A percentile compares a stretch with the other conserved stretches of the same genome.
These are phyloP conservation scores for Sporothrix humicola DNA, from an alignment of 2,329 filamentous ascomycete genomes.

Conservation along the genomic window DNA sequence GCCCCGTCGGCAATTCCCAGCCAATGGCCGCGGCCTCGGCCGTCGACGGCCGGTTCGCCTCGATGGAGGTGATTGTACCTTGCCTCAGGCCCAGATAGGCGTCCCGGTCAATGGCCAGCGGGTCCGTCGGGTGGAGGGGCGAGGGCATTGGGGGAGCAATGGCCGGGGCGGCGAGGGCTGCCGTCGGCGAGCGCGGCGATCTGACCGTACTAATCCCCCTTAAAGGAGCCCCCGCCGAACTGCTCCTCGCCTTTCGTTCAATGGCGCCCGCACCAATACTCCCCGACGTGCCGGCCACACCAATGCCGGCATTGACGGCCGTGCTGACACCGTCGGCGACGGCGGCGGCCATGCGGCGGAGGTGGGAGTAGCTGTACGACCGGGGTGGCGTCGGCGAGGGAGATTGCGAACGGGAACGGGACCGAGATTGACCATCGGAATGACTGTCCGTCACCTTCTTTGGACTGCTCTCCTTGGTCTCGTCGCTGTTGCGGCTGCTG, in stretches of 20 bases:
- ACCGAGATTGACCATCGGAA: background rate
- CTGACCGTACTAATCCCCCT: background rate
- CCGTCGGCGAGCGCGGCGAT: background rate
- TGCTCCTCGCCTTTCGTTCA: background rate
- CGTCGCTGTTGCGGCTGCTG: background rate
- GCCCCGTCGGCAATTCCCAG: constrained; percentile 22
- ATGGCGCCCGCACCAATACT: background rate
- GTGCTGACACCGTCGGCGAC: constrained; percentile 23
- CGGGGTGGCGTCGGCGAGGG: constrained; percentile 11
- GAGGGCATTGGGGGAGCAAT: constrained; percentile 14
- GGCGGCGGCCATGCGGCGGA: constrained; percentile 28
- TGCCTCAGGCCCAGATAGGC: constrained; percentile 32
- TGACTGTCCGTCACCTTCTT: background rate
- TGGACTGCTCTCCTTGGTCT: background rate
- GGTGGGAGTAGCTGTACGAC: constrained; percentile 31
- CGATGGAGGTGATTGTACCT: constrained; percentile 34
- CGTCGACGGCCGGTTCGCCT: constrained; percentile 31
- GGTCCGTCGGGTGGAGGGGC: background rate
- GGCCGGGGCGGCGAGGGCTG: constrained; percentile 9
- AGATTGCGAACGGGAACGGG: background rate
- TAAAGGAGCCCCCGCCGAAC: background rate
- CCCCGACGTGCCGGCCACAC: background rate
- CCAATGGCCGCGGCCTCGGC: constrained; percentile 28
- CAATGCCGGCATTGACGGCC: constrained; percentile 25
- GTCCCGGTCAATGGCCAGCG: constrained; percentile 26